phyloP scores from a whole-genome alignment of 371 early-diverging fungal species.

The Mucor racemosus region DNA sequence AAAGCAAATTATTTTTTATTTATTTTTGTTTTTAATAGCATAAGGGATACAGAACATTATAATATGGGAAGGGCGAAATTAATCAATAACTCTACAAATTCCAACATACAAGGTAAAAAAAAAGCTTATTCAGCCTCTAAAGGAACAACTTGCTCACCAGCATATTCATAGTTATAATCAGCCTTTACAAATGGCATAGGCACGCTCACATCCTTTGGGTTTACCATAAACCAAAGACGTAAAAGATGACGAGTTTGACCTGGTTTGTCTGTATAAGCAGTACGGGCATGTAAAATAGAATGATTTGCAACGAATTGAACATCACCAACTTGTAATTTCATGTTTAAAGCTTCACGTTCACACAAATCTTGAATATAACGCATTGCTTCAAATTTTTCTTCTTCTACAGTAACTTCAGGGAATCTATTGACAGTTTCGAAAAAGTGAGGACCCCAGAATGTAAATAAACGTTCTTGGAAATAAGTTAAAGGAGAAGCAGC shows the following conservation, averaged over 20 bases:
- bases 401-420: constrained; percentile 32
- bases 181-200: constrained; percentile 41
- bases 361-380: constrained; percentile 44
- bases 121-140: constrained; percentile 44
- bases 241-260: constrained; percentile 42
- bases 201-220: constrained; percentile 41
- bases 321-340: constrained; percentile 47
- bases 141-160: constrained; percentile 33
- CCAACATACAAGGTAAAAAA: not conserved
- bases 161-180: constrained; percentile 34
- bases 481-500: constrained; percentile 39
- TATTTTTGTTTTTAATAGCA: too few species aligned
- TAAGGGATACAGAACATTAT: too few species aligned
- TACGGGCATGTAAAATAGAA: constrained; percentile 51
- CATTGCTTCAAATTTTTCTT: constrained; percentile 46
- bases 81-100: not conserved
- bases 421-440: constrained; percentile 50
- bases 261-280: constrained; percentile 39
- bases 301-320: constrained; percentile 53
- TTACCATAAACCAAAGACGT: constrained; percentile 46
- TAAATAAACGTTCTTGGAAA: constrained; percentile 39
- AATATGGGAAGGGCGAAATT: not conserved
- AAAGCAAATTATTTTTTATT: too few species aligned
- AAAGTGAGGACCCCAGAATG: constrained; percentile 55
- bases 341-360: constrained; percentile 47